Percentiles rank a stretch among this genome's conserved stretches.
phyloP scores from a whole-genome alignment of 306 rosid genomes.

The Casuarina glauca region DNA sequence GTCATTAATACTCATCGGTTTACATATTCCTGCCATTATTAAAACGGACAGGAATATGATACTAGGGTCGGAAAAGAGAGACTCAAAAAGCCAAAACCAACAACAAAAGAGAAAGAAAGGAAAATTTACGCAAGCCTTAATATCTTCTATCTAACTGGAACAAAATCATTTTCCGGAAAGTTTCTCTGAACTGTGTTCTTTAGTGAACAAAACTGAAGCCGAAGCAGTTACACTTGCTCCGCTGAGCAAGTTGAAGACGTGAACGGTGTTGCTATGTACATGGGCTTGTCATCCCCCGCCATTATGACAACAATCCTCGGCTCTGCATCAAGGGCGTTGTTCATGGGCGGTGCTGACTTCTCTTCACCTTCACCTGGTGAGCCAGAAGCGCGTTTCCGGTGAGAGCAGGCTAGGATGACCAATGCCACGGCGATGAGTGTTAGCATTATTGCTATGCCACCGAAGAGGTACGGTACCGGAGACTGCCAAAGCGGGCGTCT shows the following conservation, averaged over 20 bases:
- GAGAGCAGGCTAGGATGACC: constrained; percentile 62
- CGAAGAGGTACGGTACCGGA: constrained; percentile 81
- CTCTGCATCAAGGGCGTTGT: constrained; percentile 11
- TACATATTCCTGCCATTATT: constrained; percentile 10
- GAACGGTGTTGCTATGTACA: constrained; percentile 42
- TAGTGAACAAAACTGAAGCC: background rate
- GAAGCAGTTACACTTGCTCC: background rate
- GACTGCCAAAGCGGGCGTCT: constrained; percentile 54
- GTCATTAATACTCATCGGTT: background rate
- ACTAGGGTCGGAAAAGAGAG: background rate
- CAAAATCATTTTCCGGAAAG: background rate
- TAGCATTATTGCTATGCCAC: constrained; percentile 59
- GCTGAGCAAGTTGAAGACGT: background rate
- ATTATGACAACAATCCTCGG: constrained; percentile 47
- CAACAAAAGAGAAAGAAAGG: background rate
- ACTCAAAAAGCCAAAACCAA: background rate
- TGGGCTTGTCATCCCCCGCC: constrained; percentile 52
- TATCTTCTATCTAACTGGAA: background rate
- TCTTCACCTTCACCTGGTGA: constrained; percentile 18
- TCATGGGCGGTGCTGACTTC: background rate
- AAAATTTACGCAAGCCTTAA: background rate
- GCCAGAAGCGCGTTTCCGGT: constrained; percentile 35
- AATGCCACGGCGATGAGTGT: constrained; percentile 61
- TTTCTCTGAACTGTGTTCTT: background rate
- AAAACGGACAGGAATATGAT: background rate